Evolutionary conservation across 2,329 filamentous ascomycete genomes (phyloP).

Genomic region (Parafenestella ontariensis): DNA sequence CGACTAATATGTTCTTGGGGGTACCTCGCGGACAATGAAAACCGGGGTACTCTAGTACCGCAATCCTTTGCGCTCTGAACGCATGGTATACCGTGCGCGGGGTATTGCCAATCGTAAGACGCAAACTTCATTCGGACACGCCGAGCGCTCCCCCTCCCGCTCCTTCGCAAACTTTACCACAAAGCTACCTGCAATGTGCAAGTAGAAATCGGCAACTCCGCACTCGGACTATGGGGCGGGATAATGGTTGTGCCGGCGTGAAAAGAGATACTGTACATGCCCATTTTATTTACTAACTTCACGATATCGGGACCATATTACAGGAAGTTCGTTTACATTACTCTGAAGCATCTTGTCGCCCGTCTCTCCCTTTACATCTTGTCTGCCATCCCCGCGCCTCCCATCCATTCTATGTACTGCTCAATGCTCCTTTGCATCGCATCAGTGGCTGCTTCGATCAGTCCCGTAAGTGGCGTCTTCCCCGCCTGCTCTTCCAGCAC

Average conservation of each 20-base stretch:
- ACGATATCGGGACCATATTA: too few relatives aligned
- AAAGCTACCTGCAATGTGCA: too few relatives aligned
- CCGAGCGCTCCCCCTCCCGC: too few relatives aligned
- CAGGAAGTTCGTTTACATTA: too few relatives aligned
- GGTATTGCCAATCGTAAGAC: not conserved
- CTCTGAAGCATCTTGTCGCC: not conserved
- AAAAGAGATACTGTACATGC: not conserved
- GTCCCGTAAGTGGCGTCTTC: slow-evolving; percentile 59
- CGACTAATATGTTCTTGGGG: too few relatives aligned
- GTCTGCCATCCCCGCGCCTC: slow-evolving; percentile 45
- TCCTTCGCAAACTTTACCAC: not conserved
- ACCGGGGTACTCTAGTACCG: too few relatives aligned
- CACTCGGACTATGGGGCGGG: too few relatives aligned
- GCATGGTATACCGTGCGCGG: not conserved
- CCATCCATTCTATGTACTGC: slow-evolving; percentile 62
- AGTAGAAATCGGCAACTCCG: too few relatives aligned
- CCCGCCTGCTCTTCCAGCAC: slow-evolving; percentile 59
- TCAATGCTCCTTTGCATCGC: slow-evolving; percentile 64
- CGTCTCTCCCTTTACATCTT: slow-evolving; percentile 28
- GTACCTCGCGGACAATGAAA: too few relatives aligned
- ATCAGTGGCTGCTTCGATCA: slow-evolving; percentile 63
- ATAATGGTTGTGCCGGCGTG: too few relatives aligned
- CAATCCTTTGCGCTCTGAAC: not conserved
- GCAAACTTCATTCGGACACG: not conserved
- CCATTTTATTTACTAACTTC: too few relatives aligned